Evolutionary conservation across 306 rosid species (phyloP).

Genomic region (Inga laurina): DNA sequence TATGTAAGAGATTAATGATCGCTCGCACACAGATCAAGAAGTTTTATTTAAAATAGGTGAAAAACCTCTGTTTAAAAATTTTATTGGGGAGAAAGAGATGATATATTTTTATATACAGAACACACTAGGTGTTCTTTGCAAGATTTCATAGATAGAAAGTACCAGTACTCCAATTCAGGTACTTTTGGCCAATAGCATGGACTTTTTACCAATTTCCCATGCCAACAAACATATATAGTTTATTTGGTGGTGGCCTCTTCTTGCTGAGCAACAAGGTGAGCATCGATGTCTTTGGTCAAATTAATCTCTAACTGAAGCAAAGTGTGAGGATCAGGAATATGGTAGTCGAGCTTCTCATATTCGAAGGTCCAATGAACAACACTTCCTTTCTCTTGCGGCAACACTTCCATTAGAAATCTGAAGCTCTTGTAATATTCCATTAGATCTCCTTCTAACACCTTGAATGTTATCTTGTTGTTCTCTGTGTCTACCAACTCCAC

Average conservation of each 20-base stretch:
- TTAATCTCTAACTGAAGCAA: conserved; percentile 19
- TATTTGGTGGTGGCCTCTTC: not conserved
- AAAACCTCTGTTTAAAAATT: too few species aligned
- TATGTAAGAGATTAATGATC: too few species aligned
- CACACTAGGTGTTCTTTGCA: too few species aligned
- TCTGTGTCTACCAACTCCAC: conserved; percentile 43
- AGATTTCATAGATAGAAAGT: too few species aligned
- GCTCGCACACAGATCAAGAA: too few species aligned
- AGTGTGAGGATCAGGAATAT: conserved; percentile 42
- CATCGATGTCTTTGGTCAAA: conserved; percentile 30
- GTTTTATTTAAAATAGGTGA: too few species aligned
- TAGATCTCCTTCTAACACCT: conserved; percentile 43
- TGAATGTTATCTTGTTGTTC: conserved; percentile 37
- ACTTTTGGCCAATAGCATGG: too few species aligned
- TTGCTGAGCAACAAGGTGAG: conserved; percentile 7
- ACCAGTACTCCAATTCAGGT: too few species aligned
- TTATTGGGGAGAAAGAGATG: too few species aligned
- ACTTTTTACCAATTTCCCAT: too few species aligned
- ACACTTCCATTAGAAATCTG: not conserved
- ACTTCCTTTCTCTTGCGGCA: conserved; percentile 40
- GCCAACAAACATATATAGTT: too few species aligned
- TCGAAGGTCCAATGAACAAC: conserved; percentile 38
- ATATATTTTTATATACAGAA: too few species aligned
- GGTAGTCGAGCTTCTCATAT: conserved; percentile 45
- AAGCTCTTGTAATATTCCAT: conserved; percentile 40